A percentile compares a stretch with the other conserved stretches of the same genome.
Evolutionary conservation across 2,329 filamentous ascomycete species (phyloP).

Genomic region (Celoporthe dispersa): DNA sequence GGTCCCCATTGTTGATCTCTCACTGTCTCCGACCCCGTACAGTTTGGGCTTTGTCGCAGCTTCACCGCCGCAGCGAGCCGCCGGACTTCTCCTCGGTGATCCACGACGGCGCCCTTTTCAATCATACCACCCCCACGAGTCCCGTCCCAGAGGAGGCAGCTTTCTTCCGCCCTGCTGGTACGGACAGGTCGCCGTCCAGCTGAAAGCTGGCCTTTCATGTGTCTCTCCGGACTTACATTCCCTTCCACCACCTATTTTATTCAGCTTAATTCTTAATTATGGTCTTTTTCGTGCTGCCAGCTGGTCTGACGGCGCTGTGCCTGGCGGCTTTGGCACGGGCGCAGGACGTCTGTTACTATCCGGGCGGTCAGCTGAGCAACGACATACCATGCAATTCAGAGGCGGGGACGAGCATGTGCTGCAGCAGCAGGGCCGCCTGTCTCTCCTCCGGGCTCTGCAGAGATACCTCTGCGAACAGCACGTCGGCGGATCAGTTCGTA

Average conservation of each 20-base stretch:
- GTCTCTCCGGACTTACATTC: conserved; percentile 23
- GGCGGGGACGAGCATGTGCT: conserved; percentile 18
- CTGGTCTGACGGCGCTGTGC: conserved; percentile 18
- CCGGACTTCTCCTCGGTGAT: not conserved
- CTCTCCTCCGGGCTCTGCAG: conserved; percentile 23
- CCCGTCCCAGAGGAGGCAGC: not conserved
- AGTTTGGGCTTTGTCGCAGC: conserved; percentile 20
- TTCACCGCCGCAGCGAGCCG: conserved; percentile 6
- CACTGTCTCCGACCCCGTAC: conserved; percentile 8
- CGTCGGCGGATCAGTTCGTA: conserved; percentile 14
- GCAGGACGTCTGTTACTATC: conserved; percentile 13
- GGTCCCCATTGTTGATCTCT: not conserved
- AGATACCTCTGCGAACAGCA: conserved; percentile 4
- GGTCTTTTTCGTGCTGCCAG: conserved; percentile 15
- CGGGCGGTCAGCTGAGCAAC: conserved; percentile 15
- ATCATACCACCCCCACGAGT: not conserved
- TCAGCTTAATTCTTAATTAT: conserved; percentile 17
- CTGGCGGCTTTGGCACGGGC: conserved; percentile 15
- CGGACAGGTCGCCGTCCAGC: conserved; percentile 16
- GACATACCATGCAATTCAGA: conserved; percentile 19
- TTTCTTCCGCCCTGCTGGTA: not conserved
- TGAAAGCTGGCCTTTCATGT: conserved; percentile 17
- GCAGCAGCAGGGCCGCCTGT: conserved; percentile 15
- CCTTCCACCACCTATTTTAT: conserved; percentile 10
- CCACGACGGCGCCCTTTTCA: not conserved